Conservation (phyloP, 805 yeast genomes). For the Hanseniaspora thailandica region DNA sequence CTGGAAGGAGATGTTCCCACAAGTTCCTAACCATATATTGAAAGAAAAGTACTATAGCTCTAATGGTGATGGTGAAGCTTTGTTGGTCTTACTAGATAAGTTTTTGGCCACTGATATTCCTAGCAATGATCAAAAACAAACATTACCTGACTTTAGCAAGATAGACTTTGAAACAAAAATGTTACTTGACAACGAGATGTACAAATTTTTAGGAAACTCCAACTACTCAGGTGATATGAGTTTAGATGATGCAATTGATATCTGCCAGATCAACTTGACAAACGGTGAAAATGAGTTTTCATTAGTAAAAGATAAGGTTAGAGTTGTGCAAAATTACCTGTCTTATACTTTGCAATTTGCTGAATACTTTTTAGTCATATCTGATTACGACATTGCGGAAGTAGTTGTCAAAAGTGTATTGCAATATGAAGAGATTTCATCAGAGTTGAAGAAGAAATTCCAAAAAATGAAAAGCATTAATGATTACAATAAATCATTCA, state of each 20-base stretch:
- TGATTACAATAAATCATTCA: neutral
- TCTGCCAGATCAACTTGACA: neutral
- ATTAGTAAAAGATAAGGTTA: neutral
- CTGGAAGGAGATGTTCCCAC: slow-evolving; percentile 7
- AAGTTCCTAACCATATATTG: neutral
- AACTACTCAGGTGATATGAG: neutral
- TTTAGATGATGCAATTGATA: neutral
- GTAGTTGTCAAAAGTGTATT: neutral
- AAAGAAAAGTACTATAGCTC: neutral
- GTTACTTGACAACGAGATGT: neutral
- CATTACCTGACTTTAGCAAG: too few relatives aligned
- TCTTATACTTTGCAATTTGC: neutral
- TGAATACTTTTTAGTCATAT: neutral
- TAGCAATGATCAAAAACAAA: too few relatives aligned
- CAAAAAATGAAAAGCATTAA: neutral
- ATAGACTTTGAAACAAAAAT: neutral
- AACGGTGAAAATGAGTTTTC: neutral
- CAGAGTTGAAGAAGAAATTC: neutral
- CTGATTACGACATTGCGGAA: neutral
- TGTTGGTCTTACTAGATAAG: neutral
- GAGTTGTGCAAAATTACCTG: neutral
- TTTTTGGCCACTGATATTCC: neutral
- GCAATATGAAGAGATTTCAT: neutral
- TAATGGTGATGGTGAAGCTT: neutral
- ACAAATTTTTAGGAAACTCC: neutral